These are phyloP conservation scores for Cruciata laevipes DNA, from an alignment of 257 asterid genomes.

Conservation along the genomic window DNA sequence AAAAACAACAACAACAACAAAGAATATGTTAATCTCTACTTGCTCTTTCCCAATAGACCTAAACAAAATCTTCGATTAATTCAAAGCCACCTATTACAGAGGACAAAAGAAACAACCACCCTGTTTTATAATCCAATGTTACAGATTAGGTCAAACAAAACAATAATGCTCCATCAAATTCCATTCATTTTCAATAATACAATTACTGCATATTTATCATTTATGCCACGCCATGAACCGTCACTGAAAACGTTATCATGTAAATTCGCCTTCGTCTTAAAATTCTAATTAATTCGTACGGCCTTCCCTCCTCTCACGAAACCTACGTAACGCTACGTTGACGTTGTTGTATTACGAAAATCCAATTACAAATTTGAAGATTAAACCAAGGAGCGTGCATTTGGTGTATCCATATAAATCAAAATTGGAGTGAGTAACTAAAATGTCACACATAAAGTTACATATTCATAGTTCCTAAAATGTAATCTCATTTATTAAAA, in stretches of 20 bases:
- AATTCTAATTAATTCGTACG: slow-evolving; percentile 9
- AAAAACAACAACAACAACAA: too few relatives aligned
- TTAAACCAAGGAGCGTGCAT: too few relatives aligned
- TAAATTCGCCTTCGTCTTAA: slow-evolving; percentile 6
- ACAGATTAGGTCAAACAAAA: slow-evolving; percentile 26
- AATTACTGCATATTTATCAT: background rate
- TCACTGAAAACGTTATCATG: slow-evolving; percentile 16
- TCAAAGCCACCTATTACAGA: background rate
- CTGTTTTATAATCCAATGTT: background rate
- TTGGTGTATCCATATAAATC: too few relatives aligned
- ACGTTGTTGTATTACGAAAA: background rate
- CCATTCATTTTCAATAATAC: background rate
- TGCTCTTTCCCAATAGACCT: background rate
- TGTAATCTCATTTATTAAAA: too few relatives aligned
- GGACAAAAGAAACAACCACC: slow-evolving; percentile 7
- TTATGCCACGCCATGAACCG: slow-evolving; percentile 1
- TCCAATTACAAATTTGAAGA: too few relatives aligned
- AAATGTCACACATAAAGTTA: too few relatives aligned
- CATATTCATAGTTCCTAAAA: too few relatives aligned
- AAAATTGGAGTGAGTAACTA: too few relatives aligned
- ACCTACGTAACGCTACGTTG: background rate
- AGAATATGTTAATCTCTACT: slow-evolving; percentile 12
- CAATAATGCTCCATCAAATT: background rate
- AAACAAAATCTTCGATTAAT: slow-evolving; percentile 1
- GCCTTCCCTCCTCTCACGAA: background rate